These are phyloP conservation scores for Chrysoporthe puriensis DNA, from an alignment of 2,329 filamentous ascomycete species.

Conservation along the genomic window DNA sequence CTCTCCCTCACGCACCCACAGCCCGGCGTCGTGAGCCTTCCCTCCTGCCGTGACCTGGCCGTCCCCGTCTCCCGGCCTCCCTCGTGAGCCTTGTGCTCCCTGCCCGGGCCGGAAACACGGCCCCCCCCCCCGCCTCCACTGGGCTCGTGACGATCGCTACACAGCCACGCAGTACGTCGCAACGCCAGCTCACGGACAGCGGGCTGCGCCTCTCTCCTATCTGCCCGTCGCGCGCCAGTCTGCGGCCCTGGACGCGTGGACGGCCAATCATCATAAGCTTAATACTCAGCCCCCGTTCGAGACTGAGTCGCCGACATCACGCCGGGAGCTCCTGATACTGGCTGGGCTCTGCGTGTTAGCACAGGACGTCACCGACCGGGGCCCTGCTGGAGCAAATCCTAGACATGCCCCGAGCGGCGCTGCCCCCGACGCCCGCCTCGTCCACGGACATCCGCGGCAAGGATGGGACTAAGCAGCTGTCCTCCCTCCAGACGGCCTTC, in stretches of 20 bases:
- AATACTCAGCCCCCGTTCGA: not conserved
- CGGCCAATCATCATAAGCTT: not conserved
- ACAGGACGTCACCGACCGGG: not conserved
- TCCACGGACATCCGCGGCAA: conserved; percentile 79
- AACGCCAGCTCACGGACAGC: not conserved
- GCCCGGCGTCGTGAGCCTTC: too few relatives aligned
- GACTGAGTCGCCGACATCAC: not conserved
- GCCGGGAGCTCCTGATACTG: not conserved
- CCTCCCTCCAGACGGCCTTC: conserved; percentile 69
- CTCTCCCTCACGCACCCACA: too few relatives aligned
- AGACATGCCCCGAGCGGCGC: conserved; percentile 66
- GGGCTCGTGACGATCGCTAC: conserved; percentile 19
- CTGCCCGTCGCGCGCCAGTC: not conserved
- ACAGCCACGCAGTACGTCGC: conserved; percentile 11
- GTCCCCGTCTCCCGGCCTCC: too few relatives aligned
- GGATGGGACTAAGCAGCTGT: conserved; percentile 64
- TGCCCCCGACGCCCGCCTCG: conserved; percentile 77
- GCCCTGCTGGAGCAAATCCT: not conserved
- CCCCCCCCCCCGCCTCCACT: not conserved
- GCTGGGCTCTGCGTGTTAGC: not conserved
- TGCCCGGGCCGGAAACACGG: conserved; percentile 1
- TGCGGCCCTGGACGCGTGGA: not conserved
- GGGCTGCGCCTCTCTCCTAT: not conserved
- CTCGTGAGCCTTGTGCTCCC: not conserved
- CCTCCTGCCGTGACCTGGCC: too few relatives aligned